phyloP scores from a whole-genome alignment of 129 eudicot species.

The Escallonia rubra region DNA sequence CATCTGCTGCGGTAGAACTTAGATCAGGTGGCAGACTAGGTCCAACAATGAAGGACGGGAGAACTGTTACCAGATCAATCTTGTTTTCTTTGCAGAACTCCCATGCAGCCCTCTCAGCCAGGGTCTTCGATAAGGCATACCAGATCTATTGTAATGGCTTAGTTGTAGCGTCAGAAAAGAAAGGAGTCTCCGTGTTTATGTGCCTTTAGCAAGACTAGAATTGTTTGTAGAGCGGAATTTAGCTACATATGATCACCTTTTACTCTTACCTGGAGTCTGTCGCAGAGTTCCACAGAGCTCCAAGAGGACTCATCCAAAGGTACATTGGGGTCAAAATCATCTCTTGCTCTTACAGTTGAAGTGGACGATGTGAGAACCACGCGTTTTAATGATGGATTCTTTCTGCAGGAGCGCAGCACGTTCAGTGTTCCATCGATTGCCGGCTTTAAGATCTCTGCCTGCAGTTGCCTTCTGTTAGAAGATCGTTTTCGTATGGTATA shows the following conservation, averaged over 20 bases:
- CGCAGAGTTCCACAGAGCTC: slow-evolving; percentile 85
- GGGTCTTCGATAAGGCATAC: slow-evolving; percentile 78
- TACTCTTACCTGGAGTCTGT: slow-evolving; percentile 36
- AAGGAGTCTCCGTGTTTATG: not conserved
- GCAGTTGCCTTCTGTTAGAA: not conserved
- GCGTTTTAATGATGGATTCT: slow-evolving; percentile 64
- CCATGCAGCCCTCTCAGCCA: slow-evolving; percentile 93
- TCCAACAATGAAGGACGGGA: slow-evolving; percentile 80
- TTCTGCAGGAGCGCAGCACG: slow-evolving; percentile 81
- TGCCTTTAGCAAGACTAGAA: too few relatives aligned
- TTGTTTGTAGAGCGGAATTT: too few relatives aligned
- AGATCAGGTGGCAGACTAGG: slow-evolving; percentile 75
- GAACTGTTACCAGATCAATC: slow-evolving; percentile 66
- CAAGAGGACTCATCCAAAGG: slow-evolving; percentile 77
- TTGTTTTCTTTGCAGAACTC: slow-evolving; percentile 64
- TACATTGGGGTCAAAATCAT: slow-evolving; percentile 33
- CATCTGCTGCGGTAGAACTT: slow-evolving; percentile 73
- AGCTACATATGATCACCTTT: too few relatives aligned
- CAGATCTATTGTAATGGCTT: slow-evolving; percentile 33
- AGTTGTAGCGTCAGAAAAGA: not conserved
- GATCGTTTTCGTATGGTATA: too few relatives aligned
- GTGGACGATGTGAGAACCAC: slow-evolving; percentile 94
- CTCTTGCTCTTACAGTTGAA: slow-evolving; percentile 72
- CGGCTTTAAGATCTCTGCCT: slow-evolving; percentile 75
- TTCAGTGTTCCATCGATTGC: slow-evolving; percentile 90